Evolutionary conservation across 331 rosid species (phyloP), one percentile per base, ranked within the genome.

Genomic region (Quercus tomentella): DNA sequence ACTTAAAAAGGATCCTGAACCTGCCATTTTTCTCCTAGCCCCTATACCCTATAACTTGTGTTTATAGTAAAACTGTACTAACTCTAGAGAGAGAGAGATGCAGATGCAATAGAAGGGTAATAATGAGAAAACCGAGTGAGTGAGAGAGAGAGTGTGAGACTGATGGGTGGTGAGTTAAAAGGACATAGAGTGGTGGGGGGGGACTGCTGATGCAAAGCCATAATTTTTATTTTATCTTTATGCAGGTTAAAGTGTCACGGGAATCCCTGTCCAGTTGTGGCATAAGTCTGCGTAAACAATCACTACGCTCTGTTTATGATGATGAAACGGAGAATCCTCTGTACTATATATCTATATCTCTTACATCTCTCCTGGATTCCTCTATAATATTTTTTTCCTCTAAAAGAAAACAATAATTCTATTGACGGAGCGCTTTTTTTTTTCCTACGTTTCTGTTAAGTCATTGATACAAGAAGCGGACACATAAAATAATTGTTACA

Each of bases 211-310:
- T 81, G 83, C 75, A 58, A 75, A 68, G 87, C 69, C 79, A 45
- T 65, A 77, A 72, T 79, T 68, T 57, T 57, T 41, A 41, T 41
- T 83, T 69, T 57, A 75, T 80, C 71, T 83, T 81, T 80, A 77
- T 61, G 72, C 73, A 81, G 92, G 84, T 81, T 62, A 83, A 86
- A 86, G 92, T 75, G 83, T 91, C 97, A 94, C 97, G 97, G 91
- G 97, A 84, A 83, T 62, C 89, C 71, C 84, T 82, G 90, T 37
- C 81, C 57, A 43, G 76, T 73, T 73, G 65, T 84, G 87, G 81
- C 87, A 76, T 84, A 84, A 75, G 77, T 82, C 87, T 70, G 74
- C 73, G 73, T 74, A 77, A 86, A 71, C 61, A 77, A 81, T 58
- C 83, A 81, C 76, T 16, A 18, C 41, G 67, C 55, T 81, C 75